Evolutionary conservation across 257 asterid species (phyloP).

Genomic region (Catharanthus roseus): DNA sequence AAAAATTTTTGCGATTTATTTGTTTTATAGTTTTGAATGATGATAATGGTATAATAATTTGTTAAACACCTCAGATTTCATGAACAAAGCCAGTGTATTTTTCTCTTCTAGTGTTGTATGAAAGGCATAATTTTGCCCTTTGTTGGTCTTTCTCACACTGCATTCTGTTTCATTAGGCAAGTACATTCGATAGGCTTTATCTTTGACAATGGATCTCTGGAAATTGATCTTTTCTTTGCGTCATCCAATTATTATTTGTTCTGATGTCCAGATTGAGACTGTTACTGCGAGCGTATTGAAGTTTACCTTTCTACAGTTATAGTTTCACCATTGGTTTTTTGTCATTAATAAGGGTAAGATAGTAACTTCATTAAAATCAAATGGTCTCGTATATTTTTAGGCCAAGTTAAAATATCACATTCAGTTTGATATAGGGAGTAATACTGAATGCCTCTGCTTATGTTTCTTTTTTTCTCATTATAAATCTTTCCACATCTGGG

Average conservation of each 20-base stretch:
- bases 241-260: not conserved
- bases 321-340: too few species aligned
- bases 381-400: too few species aligned
- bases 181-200: not conserved
- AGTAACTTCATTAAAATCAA: too few species aligned
- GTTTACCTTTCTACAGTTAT: too few species aligned
- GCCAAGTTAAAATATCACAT: too few species aligned
- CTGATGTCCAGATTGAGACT: not conserved
- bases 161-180: not conserved
- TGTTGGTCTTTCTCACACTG: not conserved
- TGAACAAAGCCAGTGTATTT: not conserved
- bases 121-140: not conserved
- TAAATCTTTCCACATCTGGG: not conserved
- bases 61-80: not conserved
- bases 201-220: not conserved
- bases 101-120: not conserved
- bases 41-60: not conserved
- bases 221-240: not conserved
- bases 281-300: not conserved
- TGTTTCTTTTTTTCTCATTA: not conserved
- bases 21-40: not conserved
- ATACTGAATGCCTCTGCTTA: not conserved
- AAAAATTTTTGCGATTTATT: not conserved
- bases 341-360: too few species aligned
- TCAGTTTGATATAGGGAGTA: too few species aligned